Base-by-base conservation (phyloP, 2,329 filamentous ascomycete species). In the Harringtonia lauricola region DNA sequence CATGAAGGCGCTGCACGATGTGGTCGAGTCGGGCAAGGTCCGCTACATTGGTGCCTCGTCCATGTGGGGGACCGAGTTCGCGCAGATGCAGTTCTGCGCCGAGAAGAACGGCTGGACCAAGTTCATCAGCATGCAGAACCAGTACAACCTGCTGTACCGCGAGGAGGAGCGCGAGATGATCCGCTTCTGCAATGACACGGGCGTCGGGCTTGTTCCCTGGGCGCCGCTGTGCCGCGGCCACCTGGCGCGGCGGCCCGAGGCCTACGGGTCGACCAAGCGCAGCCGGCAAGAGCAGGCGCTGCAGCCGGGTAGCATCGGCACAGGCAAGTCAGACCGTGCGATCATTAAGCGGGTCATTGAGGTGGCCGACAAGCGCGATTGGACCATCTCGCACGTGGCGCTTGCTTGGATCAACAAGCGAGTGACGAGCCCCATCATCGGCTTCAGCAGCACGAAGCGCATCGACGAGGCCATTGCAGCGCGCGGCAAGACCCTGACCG, bases 351-450 rank as follows among this genome's bases (percentile, higher is more conserved):
- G 48, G 18, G 48, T 57, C 2, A 44, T 52, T 36, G 44, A 49
- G 24, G 13, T 55, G 7, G 39, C 49, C 24, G 42, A 45, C 1
- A 49, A 50, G 43, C 47, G 28, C 30, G 44, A 41, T 18, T 50
- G 46, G 49, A 42, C 46, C 34, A 52, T 52, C 47, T 36, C 46
- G 36, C 72, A 81, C 44, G 72, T 85, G 18, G 71, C 76, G 1
- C 66, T 80, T 43, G 78, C 77, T 3, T 85, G 81, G 81, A 68
- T 71, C 45, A 62, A 74, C 50, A 65, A 68, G 49, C 64, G 69
- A 36, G 68, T 71, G 7, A 59, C 67, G 21, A 74, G 67, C 50
- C 78, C 77, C 2, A 82, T 83, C 46, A 63, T 81, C 42, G 79
- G 81, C 0, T 64, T 83, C 51, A 73, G 67, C 49, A 81, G 66